These are phyloP conservation scores for Corchorus capsularis DNA, from an alignment of 345 rosid species.

Conservation along the genomic window DNA sequence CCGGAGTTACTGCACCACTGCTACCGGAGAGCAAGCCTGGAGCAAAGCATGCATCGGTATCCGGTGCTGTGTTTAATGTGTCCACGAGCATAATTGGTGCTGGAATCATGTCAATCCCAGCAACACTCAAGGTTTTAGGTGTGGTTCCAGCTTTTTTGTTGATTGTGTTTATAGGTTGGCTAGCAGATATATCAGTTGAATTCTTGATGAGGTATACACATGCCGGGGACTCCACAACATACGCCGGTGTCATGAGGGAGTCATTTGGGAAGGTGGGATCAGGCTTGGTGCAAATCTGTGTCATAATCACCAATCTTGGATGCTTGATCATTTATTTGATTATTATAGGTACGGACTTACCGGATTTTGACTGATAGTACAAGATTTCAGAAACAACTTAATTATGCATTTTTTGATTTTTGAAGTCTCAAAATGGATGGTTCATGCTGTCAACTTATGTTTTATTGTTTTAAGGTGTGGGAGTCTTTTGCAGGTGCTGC, in stretches of 20 bases:
- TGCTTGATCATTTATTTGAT: conserved; percentile 72
- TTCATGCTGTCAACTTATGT: not conserved
- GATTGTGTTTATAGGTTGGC: conserved; percentile 62
- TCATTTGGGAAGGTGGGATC: conserved; percentile 75
- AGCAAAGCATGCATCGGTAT: conserved; percentile 44
- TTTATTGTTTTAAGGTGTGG: too few relatives aligned
- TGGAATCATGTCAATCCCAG: conserved; percentile 93
- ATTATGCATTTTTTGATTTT: not conserved
- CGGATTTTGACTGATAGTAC: not conserved
- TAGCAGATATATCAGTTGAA: conserved; percentile 70
- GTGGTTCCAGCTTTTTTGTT: conserved; percentile 68
- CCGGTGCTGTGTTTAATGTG: conserved; percentile 88
- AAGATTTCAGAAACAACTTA: not conserved
- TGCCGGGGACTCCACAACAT: conserved; percentile 61
- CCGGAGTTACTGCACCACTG: conserved; percentile 45
- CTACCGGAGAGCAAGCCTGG: conserved; percentile 40
- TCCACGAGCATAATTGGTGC: conserved; percentile 86
- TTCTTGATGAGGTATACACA: conserved; percentile 64
- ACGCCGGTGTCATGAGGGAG: conserved; percentile 84
- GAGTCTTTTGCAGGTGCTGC: too few relatives aligned
- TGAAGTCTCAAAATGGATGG: not conserved
- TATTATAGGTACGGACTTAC: conserved; percentile 55
- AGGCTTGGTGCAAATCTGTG: conserved; percentile 51
- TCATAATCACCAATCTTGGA: conserved; percentile 77
- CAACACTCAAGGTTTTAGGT: conserved; percentile 79